phyloP scores from a whole-genome alignment of 2,329 filamentous ascomycete species.

The Diaporthe batatas region DNA sequence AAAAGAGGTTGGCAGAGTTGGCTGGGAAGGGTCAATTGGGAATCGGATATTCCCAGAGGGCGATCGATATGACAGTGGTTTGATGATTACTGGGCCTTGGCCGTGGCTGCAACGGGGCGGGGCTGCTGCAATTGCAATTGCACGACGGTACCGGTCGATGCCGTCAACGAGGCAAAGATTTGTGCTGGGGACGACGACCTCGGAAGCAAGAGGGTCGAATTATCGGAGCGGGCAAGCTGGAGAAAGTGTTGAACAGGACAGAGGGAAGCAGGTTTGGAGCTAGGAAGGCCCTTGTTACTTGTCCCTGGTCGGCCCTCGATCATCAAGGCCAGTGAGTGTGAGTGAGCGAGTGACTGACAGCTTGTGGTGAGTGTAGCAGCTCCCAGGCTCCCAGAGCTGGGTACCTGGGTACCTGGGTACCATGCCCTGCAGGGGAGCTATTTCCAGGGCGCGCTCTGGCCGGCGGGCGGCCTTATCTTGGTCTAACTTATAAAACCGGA shows the following conservation, averaged over 20 bases:
- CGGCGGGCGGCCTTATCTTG: constrained; percentile 38
- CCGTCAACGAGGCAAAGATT: constrained; percentile 15
- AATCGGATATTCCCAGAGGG: constrained; percentile 19
- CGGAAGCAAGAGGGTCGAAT: constrained; percentile 6
- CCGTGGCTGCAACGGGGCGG: constrained; percentile 21
- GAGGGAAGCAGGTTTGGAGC: constrained; percentile 15
- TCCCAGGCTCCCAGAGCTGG: not conserved
- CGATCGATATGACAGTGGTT: constrained; percentile 30
- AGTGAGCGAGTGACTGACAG: not conserved
- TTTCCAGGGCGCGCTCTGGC: constrained; percentile 26
- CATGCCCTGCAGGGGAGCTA: not conserved
- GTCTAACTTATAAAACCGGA: constrained; percentile 33
- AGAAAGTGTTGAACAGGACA: constrained; percentile 14
- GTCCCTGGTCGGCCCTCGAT: constrained; percentile 13
- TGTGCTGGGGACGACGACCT: constrained; percentile 27
- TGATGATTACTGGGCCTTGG: constrained; percentile 32
- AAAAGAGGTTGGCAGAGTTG: not conserved
- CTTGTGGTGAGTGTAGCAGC: constrained; percentile 32
- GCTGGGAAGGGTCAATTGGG: constrained; percentile 23
- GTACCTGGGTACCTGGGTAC: not conserved
- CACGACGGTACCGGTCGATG: constrained; percentile 3
- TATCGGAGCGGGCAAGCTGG: constrained; percentile 11
- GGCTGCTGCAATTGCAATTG: constrained; percentile 11
- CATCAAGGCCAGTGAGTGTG: not conserved
- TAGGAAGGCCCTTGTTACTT: constrained; percentile 20